phyloP scores from a whole-genome alignment of 768 basidiomycete genomes.

The Boletus speciosus region DNA sequence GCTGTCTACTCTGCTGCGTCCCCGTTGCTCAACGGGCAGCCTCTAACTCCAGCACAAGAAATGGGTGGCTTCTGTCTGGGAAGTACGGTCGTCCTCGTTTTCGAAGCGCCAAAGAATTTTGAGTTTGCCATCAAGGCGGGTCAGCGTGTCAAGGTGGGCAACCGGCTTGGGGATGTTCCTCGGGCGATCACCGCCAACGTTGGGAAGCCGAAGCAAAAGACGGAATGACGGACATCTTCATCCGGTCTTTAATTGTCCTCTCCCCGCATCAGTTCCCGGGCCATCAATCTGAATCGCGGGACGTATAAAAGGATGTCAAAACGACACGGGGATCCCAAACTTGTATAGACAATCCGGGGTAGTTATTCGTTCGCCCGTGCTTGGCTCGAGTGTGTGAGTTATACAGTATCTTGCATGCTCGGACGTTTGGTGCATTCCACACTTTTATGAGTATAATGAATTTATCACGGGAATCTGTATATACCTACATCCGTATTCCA shows the following conservation, averaged over 20 bases:
- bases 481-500: constrained; percentile 16
- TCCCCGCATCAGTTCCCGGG: not conserved
- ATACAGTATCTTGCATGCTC: not conserved
- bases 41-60: constrained; percentile 83
- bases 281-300: too few species aligned
- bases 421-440: not conserved
- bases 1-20: constrained; percentile 89
- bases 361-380: not conserved
- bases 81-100: constrained; percentile 93
- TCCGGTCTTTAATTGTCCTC: too few species aligned
- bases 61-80: constrained; percentile 97
- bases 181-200: constrained; percentile 20
- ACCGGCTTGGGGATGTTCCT: constrained; percentile 63
- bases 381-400: not conserved
- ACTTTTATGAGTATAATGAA: constrained; percentile 7
- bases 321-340: too few species aligned
- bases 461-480: constrained; percentile 5
- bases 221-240: constrained; percentile 15
- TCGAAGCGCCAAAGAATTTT: constrained; percentile 88
- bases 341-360: too few species aligned
- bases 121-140: constrained; percentile 74
- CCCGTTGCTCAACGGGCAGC: constrained; percentile 80
- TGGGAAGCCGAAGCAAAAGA: constrained; percentile 31
- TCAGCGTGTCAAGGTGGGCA: constrained; percentile 83
- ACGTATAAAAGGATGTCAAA: too few species aligned